Evolutionary conservation across 768 basidiomycete species (phyloP), one percentile per base, ranked within the genome.

Genomic region (Pleurotus eryngii): DNA sequence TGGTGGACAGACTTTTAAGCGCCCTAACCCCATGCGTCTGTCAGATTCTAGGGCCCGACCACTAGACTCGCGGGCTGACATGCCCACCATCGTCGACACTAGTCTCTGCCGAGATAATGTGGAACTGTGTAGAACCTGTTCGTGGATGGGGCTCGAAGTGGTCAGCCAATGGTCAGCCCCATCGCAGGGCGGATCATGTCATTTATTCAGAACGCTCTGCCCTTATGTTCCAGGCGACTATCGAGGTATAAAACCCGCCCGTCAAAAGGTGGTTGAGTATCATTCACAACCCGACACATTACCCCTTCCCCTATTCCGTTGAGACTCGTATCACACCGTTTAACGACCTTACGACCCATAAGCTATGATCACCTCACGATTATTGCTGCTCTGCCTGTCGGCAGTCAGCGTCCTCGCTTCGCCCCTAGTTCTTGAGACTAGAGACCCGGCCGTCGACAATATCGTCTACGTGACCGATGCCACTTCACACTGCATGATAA

Each of bases 401-500:
- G 56, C 53, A 6, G 15, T 60, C 26, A 20, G 37, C 45, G 50
- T 26, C 35, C 17, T 57, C 20, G 6, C 56, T 17, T 17, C 56
- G 12, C 50, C 56, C 7, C 27, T 22, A 17, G 17, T 18, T 3
- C 22, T 53, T 18, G 56, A 54, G 6, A 15, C 56, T 22, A 20
- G 56, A 47, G 59, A 39, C 15, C 22, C 46, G 7, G 67, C 74
- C 2, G 65, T 65, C 11, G 80, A 81, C 60, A 84, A 84, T 61
- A 79, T 79, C 56, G 82, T 84, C 58, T 77, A 72, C 59, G 71
- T 84, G 26, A 80, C 75, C 1, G 70, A 75, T 60, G 67, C 71
- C 2, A 66, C 72, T 24, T 68, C 62, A 11, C 80, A 73, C 63
- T 83, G 79, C 57, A 77, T 80, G 75, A 78, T 80, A 47, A 74